Conservation (phyloP, 2,329 filamentous ascomycete genomes). For the Thermothelomyces thermophilus region DNA sequence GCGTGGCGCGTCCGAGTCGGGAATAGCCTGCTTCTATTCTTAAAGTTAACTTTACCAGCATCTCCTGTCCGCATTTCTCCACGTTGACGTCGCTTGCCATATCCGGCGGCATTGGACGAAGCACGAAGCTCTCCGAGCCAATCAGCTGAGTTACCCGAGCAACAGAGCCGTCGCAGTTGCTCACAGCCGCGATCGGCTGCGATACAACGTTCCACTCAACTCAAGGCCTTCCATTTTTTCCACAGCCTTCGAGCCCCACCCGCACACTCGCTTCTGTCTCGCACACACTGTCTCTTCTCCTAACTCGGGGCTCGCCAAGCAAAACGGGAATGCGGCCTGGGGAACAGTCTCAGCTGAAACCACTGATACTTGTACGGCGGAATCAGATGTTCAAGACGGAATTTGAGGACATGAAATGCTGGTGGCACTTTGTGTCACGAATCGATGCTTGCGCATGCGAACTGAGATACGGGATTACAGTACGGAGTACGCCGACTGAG, state of each 20-base stretch:
- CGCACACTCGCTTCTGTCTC: background rate
- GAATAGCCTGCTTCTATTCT: slow-evolving; percentile 26
- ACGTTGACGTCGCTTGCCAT: slow-evolving; percentile 13
- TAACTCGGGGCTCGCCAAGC: no score
- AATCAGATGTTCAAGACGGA: no score
- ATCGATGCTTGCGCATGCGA: no score
- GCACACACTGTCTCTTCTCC: no score
- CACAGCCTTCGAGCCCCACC: slow-evolving; percentile 4
- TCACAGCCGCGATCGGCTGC: background rate
- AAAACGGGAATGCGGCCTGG: no score
- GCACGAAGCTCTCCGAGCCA: background rate
- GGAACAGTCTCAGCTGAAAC: no score
- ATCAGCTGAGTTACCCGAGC: background rate
- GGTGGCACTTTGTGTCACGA: no score
- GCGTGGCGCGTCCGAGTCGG: slow-evolving; percentile 7
- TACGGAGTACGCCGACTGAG: no score
- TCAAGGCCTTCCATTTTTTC: background rate
- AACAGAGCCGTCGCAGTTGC: background rate
- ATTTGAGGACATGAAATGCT: no score
- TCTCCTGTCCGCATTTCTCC: slow-evolving; percentile 1
- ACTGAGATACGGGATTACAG: no score
- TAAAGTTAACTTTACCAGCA: slow-evolving; percentile 19
- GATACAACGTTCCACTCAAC: slow-evolving; percentile 17
- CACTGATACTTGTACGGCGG: no score
- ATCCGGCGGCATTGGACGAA: slow-evolving; percentile 2